Evolutionary conservation across 768 basidiomycete species (phyloP), one percentile per base, ranked within the genome.

Genomic region (Cubamyces lactineus): DNA sequence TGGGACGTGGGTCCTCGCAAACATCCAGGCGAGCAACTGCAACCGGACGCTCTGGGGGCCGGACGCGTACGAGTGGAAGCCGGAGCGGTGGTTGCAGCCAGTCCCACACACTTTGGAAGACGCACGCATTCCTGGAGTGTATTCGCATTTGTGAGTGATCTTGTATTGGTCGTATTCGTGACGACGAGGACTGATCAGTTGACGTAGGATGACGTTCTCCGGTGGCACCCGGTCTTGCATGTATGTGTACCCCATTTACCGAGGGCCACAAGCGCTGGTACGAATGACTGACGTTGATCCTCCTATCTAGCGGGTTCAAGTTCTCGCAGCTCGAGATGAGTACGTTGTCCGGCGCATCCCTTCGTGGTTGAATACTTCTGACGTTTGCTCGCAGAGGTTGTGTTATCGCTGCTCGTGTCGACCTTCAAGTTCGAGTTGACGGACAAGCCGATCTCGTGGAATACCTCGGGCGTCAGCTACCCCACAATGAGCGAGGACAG

Each of bases 1-100:
- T 53, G 80, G 79, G n/a, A 76, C 77, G 0, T 53, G 63, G 5
- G 63, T 84, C 17, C 69, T 71, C 16, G 65, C 78, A 3, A 75
- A 80, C 4, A 70, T 81, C 34, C 66, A 70, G 34, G 72, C 70
- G 47, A 71, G 82, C 28, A 83, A 84, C 63, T 65, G 71, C 16
- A 76, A 77, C 12, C 73, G 73, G 42, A 71, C 66, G 0, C 67
- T 80, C 7, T 84, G 81, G 78, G 83, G 84, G 2, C 57, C 72
- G 2, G 76, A 79, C 38, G 78, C 80, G 7, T 73, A 69, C 24
- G 71, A 75, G 40, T 83, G 81, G 64, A 73, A 73, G 21, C 82
- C 81, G 0, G 74, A 75, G 23, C 75, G 81, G 1, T 83, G 82
- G 81, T 61, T 79, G 13, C 59, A 65, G n/a, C 60, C 66, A 9